Conservation (phyloP, 129 eudicot species). For the Chrysanthemum seticuspe region DNA sequence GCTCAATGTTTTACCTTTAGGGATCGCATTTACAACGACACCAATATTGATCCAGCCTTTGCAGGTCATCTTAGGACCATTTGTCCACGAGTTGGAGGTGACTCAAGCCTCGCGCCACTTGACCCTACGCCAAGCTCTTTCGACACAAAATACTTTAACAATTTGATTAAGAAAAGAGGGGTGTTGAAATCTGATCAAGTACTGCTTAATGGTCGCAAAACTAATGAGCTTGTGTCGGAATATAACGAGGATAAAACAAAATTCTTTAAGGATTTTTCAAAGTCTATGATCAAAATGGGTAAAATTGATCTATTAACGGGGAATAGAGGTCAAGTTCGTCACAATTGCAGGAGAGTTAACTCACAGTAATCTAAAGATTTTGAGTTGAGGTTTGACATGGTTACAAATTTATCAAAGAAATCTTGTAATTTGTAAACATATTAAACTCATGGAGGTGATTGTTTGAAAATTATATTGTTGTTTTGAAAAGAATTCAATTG, state of each 20-base stretch:
- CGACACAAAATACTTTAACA: slow-evolving; percentile 28
- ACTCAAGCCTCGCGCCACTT: slow-evolving; percentile 32
- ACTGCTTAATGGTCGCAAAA: slow-evolving; percentile 28
- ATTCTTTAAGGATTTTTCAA: slow-evolving; percentile 30
- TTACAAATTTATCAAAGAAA: not conserved
- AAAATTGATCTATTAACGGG: slow-evolving; percentile 32
- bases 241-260: slow-evolving; percentile 7
- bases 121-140: slow-evolving; percentile 33
- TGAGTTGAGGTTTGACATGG: not conserved
- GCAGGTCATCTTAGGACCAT: slow-evolving; percentile 21
- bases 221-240: slow-evolving; percentile 25
- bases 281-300: slow-evolving; percentile 44
- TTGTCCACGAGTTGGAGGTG: slow-evolving; percentile 31
- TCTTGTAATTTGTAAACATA: too few relatives aligned
- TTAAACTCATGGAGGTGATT: too few relatives aligned
- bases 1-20: slow-evolving; percentile 29
- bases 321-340: slow-evolving; percentile 23
- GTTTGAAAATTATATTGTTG: too few relatives aligned
- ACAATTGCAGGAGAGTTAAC: not conserved
- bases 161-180: slow-evolving; percentile 34
- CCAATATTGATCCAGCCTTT: slow-evolving; percentile 29
- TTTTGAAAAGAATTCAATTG: too few relatives aligned
- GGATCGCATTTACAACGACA: slow-evolving; percentile 19
- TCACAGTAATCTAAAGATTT: not conserved
- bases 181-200: slow-evolving; percentile 38